phyloP scores from a whole-genome alignment of 257 asterid genomes.

The Capsicum baccatum region DNA sequence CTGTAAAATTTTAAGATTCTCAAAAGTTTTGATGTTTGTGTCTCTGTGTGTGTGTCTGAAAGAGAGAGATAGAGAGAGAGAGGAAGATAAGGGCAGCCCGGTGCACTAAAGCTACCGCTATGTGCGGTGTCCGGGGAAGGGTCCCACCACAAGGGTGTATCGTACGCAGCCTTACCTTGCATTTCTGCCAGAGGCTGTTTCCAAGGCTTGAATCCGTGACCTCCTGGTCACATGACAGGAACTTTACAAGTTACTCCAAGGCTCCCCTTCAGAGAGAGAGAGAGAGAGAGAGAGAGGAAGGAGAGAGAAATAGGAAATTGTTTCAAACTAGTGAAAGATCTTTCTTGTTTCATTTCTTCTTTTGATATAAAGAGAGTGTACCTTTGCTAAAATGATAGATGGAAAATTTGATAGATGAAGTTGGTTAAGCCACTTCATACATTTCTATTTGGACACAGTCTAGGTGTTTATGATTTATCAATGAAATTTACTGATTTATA shows the following conservation, averaged over 20 bases:
- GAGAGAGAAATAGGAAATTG: not conserved
- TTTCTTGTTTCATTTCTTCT: not conserved
- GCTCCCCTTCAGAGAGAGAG: not conserved
- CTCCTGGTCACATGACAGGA: no score
- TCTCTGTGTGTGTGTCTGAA: not conserved
- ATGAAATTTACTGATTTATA: not conserved
- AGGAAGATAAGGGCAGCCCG: no score
- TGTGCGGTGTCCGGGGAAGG: no score
- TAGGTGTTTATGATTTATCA: constrained; percentile 2
- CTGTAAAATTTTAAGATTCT: no score
- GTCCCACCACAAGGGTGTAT: no score
- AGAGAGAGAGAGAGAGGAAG: not conserved
- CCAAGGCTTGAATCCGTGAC: no score
- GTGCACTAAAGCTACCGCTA: no score
- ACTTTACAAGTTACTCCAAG: no score
- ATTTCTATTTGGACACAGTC: not conserved
- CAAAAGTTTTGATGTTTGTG: no score
- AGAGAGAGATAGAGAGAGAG: not conserved
- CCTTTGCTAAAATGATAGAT: not conserved
- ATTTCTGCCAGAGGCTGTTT: no score
- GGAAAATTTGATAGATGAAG: not conserved
- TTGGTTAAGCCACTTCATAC: constrained; percentile 1
- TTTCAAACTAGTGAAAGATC: not conserved
- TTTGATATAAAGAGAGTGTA: not conserved
- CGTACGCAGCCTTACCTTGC: no score